A percentile compares a stretch with the other conserved stretches of the same genome.
These are phyloP conservation scores for Hypoxylon subgilvum DNA, from an alignment of 495 filamentous ascomycete species.

Conservation along the genomic window DNA sequence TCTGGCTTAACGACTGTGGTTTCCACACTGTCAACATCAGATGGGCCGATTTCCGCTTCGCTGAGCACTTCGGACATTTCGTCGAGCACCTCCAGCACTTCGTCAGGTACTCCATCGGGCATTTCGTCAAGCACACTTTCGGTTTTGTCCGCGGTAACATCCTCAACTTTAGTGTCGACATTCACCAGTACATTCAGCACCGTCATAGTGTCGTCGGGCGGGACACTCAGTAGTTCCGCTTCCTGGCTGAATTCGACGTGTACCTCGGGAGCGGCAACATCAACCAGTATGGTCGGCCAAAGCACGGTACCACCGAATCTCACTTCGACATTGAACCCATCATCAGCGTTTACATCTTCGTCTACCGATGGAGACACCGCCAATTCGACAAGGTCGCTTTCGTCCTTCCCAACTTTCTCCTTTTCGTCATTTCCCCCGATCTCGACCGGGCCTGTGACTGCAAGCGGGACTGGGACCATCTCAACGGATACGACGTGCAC, in stretches of 20 bases:
- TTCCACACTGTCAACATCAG: not conserved
- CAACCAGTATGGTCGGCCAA: not conserved
- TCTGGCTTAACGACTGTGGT: not conserved
- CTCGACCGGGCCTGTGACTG: not conserved
- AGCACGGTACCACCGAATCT: conserved; percentile 7
- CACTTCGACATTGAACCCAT: not conserved
- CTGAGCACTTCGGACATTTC: not conserved
- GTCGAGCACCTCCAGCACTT: not conserved
- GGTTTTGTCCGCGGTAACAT: not conserved
- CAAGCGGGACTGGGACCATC: not conserved
- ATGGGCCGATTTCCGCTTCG: not conserved
- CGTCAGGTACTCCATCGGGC: no score
- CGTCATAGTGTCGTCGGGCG: not conserved
- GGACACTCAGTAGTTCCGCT: conserved; percentile 6
- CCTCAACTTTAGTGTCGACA: conserved; percentile 15
- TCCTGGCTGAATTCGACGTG: conserved; percentile 17
- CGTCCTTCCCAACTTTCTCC: not conserved
- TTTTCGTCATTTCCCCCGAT: not conserved
- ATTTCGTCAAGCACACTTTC: conserved; percentile 1
- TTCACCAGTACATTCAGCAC: conserved; percentile 7
- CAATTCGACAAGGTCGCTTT: conserved; percentile 1
- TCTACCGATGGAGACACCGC: not conserved
- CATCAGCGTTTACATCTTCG: not conserved
- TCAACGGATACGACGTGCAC: conserved; percentile 28
- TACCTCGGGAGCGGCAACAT: not conserved